These are phyloP conservation scores for Tetrahymena thermophila DNA, from an alignment of 73 alveolate species.

Conservation along the genomic window DNA sequence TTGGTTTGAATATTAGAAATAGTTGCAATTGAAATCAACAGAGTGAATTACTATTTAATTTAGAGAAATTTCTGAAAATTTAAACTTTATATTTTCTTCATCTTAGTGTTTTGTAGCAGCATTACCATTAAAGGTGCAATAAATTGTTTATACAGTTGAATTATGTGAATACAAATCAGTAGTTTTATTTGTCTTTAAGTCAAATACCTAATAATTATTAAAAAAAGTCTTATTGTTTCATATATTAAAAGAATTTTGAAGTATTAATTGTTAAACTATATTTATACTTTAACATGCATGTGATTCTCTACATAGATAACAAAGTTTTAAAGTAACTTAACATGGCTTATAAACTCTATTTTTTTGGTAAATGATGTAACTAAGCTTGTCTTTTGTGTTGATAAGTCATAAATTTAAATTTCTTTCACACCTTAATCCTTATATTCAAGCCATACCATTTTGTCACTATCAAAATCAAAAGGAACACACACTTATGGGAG, in stretches of 20 bases:
- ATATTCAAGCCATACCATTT: constrained; percentile 22
- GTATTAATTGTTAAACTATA: neutral
- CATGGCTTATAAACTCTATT: neutral
- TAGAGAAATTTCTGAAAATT: neutral
- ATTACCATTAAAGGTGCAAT: neutral
- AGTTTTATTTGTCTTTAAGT: neutral
- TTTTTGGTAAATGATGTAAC: neutral
- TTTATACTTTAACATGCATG: neutral
- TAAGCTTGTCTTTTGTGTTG: neutral
- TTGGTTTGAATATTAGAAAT: neutral
- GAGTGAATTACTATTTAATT: neutral
- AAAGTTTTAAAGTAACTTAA: neutral
- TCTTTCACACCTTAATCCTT: constrained; percentile 17
- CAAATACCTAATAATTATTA: neutral
- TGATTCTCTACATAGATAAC: constrained; percentile 3
- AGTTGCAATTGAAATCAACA: neutral
- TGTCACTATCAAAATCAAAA: constrained; percentile 15
- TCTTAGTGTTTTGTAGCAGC: neutral
- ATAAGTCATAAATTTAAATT: neutral
- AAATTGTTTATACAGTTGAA: neutral
- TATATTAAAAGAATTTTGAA: too few species aligned
- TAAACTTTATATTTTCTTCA: neutral
- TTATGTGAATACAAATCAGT: neutral
- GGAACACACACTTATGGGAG: constrained; percentile 25
- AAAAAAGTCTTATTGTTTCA: too few species aligned